phyloP scores from a whole-genome alignment of 1,139 yeast genomes.

The Protomyces gravidus region DNA sequence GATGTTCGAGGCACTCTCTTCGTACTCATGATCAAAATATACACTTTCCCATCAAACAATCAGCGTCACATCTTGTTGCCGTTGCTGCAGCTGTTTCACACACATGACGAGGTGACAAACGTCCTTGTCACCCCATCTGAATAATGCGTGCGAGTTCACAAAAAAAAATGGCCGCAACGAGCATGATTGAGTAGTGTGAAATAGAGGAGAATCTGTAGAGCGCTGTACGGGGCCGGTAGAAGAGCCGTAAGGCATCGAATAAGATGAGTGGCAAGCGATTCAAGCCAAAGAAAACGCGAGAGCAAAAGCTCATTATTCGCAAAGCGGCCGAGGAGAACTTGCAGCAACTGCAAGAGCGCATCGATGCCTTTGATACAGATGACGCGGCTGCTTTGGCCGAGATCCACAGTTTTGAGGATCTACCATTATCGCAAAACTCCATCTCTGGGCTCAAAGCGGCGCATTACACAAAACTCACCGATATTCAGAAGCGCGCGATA shows the following conservation, averaged over 20 bases:
- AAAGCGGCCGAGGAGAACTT: constrained; percentile 48
- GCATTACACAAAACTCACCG: constrained; percentile 69
- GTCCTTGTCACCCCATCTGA: not conserved
- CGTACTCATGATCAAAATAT: no score
- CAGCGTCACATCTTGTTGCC: not conserved
- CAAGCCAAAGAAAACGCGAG: constrained; percentile 21
- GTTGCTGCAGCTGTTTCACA: not conserved
- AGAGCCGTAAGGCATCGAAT: no score
- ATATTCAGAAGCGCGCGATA: constrained; percentile 76
- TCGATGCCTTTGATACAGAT: constrained; percentile 32
- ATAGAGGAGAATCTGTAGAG: no score
- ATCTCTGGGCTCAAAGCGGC: constrained; percentile 60
- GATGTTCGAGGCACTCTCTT: no score
- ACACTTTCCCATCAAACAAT: not conserved
- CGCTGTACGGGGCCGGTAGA: no score
- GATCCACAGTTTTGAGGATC: constrained; percentile 14
- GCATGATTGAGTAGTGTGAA: not conserved
- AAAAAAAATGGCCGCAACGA: not conserved
- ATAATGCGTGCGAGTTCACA: not conserved
- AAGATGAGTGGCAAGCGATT: not conserved
- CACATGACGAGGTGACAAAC: no score
- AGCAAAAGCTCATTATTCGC: constrained; percentile 29
- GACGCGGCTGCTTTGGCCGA: not conserved
- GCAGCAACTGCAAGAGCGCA: constrained; percentile 43
- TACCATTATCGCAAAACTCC: constrained; percentile 26